Conservation (phyloP, 352 stramenopile species). For the Phytophthora citrophthora region DNA sequence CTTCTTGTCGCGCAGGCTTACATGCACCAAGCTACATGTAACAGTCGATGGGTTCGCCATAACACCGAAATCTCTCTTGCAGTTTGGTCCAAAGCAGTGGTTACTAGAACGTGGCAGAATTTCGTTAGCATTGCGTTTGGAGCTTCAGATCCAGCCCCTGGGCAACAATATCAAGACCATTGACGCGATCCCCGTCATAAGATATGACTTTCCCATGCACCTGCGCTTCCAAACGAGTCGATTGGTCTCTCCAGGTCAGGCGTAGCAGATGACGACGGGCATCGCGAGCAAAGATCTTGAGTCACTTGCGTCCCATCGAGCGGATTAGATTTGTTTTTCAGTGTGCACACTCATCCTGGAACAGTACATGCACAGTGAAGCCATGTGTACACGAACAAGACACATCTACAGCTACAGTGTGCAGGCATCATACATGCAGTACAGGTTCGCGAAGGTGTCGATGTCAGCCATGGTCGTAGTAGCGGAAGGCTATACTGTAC, state of each 20-base stretch:
- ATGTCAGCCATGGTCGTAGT: background rate
- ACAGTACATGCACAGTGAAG: conserved; percentile 1
- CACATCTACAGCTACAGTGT: background rate
- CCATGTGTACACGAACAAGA: conserved; percentile 11
- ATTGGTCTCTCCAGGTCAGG: conserved; percentile 29
- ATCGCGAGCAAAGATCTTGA: background rate
- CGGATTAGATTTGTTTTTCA: conserved; percentile 14
- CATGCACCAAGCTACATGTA: background rate
- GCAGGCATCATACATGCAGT: background rate
- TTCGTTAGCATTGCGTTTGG: background rate
- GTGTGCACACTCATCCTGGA: background rate
- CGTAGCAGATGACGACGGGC: conserved; percentile 1
- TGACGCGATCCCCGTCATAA: background rate
- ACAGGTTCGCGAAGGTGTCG: background rate
- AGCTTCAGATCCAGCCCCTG: background rate
- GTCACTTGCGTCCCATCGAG: conserved; percentile 13
- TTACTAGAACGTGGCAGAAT: too few species aligned
- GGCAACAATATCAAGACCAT: background rate
- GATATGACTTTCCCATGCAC: conserved; percentile 17
- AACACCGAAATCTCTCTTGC: background rate
- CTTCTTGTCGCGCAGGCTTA: background rate
- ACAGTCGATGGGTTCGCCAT: background rate
- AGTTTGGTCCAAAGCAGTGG: background rate
- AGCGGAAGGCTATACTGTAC: background rate
- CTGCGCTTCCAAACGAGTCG: conserved; percentile 23